phyloP scores from a whole-genome alignment of 192 early-diverging fungal species.

The Umbelopsis sp. region DNA sequence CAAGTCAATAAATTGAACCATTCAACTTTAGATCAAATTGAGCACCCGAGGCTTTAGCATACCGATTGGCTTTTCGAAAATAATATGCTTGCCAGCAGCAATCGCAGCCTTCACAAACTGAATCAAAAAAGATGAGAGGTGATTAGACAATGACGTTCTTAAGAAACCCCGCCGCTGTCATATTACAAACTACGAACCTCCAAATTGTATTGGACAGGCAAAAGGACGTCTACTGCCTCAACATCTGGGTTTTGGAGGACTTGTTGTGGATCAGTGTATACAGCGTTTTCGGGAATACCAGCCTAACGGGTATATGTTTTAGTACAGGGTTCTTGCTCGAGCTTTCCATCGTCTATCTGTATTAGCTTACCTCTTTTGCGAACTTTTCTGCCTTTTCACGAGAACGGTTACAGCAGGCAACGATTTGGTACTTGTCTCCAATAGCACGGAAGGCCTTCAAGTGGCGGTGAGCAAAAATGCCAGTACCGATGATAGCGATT shows the following conservation, averaged over 20 bases:
- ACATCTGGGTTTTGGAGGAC: slow-evolving; percentile 38
- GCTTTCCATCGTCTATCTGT: background rate
- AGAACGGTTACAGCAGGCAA: slow-evolving; percentile 44
- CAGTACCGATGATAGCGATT: slow-evolving; percentile 45
- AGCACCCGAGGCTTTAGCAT: background rate
- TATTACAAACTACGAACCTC: slow-evolving; percentile 23
- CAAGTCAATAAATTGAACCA: background rate
- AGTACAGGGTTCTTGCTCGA: background rate
- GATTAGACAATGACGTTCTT: slow-evolving; percentile 12
- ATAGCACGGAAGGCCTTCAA: slow-evolving; percentile 31
- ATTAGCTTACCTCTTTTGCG: slow-evolving; percentile 31
- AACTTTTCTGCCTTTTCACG: slow-evolving; percentile 42
- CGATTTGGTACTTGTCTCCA: slow-evolving; percentile 39
- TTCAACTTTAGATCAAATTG: background rate
- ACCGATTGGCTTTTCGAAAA: slow-evolving; percentile 48
- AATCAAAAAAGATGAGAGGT: background rate
- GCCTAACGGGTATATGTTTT: slow-evolving; percentile 19
- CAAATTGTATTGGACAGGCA: slow-evolving; percentile 41
- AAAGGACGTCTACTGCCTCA: slow-evolving; percentile 33
- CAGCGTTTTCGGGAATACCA: slow-evolving; percentile 34
- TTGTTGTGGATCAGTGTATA: slow-evolving; percentile 41
- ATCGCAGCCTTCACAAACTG: slow-evolving; percentile 39
- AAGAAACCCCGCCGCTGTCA: background rate
- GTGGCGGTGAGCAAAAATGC: slow-evolving; percentile 45
- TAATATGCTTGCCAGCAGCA: slow-evolving; percentile 35